Evolutionary conservation across 225 moss, liverwort and hornwort species (phyloP), one percentile per base, ranked within the genome.

Genomic region (Sphagnum contortum): DNA sequence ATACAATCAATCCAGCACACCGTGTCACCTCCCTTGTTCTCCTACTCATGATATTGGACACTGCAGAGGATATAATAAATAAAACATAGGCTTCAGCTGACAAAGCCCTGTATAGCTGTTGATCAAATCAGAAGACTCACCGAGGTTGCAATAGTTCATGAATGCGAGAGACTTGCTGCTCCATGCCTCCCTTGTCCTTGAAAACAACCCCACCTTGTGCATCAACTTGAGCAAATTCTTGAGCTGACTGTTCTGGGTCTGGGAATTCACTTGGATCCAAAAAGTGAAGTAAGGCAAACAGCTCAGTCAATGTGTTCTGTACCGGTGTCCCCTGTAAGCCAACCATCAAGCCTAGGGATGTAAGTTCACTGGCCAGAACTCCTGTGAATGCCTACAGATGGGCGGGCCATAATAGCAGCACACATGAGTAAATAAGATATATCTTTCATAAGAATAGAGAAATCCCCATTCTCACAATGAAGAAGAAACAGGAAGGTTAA

Each of bases 281-380:
- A 62, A 94, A 94, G 64, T 91, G 89, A 58, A 91, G 77, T 9
- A 94, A 78, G 58, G 89, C 73, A 78, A 85, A 89, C 12, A 94
- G 78, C 76, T 91, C 91, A 64, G 81, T 74, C 70, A 89, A 64
- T n/a, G 85, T 88, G 72, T 94, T 90, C 59, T 91, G 87, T 61
- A 94, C 80, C 47, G 94, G 94, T 65, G 85, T 87, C 66, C 89
- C 91, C 94, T 94, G 88, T 77, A 77, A 57, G 12, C 12, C 50
- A 62, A 29, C 29, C 29, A 29, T 29, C 29, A 29, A 29, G n/a
- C 55, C 55, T 9, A 56, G 9, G n/a, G 9, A 56, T 9, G n/a
- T 56, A 56, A n/a, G 55, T 9, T 9, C 2, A 9, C 55, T n/a
- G 9, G 55, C 9, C 55, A n/a, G 55, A 56, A 13, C 13, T 13